These are phyloP conservation scores for Lipomyces yamadae DNA, from an alignment of 805 yeast species.

Conservation along the genomic window DNA sequence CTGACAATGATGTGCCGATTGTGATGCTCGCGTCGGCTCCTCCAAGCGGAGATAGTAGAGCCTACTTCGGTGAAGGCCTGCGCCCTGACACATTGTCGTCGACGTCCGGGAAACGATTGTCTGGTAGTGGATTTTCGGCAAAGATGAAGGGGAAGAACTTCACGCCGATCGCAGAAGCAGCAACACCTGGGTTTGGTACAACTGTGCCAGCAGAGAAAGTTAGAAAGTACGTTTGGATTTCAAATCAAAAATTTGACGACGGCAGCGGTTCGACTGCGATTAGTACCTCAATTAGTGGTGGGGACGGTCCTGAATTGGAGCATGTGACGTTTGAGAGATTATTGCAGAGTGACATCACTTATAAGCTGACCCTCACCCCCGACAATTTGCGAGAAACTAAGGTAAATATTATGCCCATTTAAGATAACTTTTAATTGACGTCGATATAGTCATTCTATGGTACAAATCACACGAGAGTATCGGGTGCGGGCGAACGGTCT, in stretches of 20 bases:
- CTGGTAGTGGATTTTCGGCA: not conserved
- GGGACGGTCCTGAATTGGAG: constrained; percentile 10
- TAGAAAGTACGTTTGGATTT: constrained; percentile 22
- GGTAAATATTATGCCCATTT: not conserved
- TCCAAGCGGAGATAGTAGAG: not conserved
- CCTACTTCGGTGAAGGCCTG: not conserved
- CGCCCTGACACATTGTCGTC: not conserved
- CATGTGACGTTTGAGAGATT: constrained; percentile 21
- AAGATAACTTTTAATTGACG: not conserved
- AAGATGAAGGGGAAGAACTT: not conserved
- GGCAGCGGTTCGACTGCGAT: not conserved
- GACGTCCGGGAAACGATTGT: not conserved
- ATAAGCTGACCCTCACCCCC: constrained; percentile 20
- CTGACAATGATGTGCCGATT: constrained; percentile 2
- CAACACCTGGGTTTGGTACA: constrained; percentile 11
- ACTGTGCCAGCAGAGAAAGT: constrained; percentile 19
- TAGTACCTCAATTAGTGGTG: not conserved
- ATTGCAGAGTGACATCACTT: constrained; percentile 18
- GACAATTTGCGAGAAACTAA: constrained; percentile 19
- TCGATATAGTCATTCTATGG: not conserved
- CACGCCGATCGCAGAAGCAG: not conserved
- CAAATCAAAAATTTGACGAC: constrained; percentile 6
- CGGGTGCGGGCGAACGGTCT: not conserved
- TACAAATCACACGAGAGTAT: not conserved
- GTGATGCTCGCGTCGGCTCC: constrained; percentile 11